Evolutionary conservation across 2,329 filamentous ascomycete genomes (phyloP), one percentile per base, ranked within the genome.

Genomic region (Botrytis hyacinthi): DNA sequence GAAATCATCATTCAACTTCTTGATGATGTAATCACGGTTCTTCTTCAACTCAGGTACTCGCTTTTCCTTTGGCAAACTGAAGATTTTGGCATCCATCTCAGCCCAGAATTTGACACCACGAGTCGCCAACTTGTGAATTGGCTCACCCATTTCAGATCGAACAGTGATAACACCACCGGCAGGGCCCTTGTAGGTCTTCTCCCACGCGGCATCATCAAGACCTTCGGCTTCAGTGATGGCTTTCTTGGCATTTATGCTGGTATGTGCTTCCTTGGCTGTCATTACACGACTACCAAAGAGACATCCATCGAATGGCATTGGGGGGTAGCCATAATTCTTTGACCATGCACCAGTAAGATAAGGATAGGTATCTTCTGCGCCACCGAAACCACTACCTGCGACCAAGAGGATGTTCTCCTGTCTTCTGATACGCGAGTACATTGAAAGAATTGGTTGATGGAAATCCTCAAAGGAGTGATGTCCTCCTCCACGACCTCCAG

Each of bases 61-160:
- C 87, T 98, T 97, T 81, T 95, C 94, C 74, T 86, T 98, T 83
- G 97, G 95, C 67, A 99, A 86, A 81, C 90, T 92, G 86, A 99
- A 99, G 80, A 99, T 98, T 85, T 97, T 98, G 83, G 97, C 90
- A 81, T 99, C 96, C 94, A 99, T 97, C 85, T 99, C 97, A 68
- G 94, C 92, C 96, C 96, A 99, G 87, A 99, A 97, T 72, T 90
- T 87, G 66, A 99, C 95, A 88, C 96, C 96, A 74, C 97, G 92
- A 67, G 96, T 99, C 26, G 96, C 97, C 74, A 99, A 89, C 86
- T 99, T 99, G 87, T 99, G 96, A 76, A 99, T 99, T 9, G 96
- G 97, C 86, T 99, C 96, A 63, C 96, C 97, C 97, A 99, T 99
- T 84, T 99, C 96, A 1, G 96, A 99, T 76, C 94, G 90, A 67